phyloP scores from a whole-genome alignment of 179 eudicot species.

The Patellifolia procumbens region DNA sequence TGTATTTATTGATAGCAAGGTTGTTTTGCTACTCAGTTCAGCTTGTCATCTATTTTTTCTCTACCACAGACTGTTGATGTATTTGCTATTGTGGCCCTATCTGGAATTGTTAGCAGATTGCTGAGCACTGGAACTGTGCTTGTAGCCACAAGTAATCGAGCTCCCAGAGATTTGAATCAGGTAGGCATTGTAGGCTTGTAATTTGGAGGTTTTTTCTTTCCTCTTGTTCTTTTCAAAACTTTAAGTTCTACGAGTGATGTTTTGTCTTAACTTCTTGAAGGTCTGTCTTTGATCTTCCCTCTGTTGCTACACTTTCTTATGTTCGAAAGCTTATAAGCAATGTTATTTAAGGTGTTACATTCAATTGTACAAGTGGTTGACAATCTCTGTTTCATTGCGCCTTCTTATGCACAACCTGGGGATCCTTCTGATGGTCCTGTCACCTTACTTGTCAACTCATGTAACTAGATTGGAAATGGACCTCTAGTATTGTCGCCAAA shows the following conservation, averaged over 20 bases:
- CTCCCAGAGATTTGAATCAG: conserved; percentile 91
- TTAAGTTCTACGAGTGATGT: not conserved
- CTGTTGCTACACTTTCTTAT: not conserved
- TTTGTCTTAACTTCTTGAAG: not conserved
- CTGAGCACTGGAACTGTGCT: conserved; percentile 91
- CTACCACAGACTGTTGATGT: conserved; percentile 95
- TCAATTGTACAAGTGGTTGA: not conserved
- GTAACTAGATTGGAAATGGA: not conserved
- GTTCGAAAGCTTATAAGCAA: not conserved
- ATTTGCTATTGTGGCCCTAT: conserved; percentile 96
- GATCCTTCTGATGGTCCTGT: not conserved
- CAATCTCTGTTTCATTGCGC: not conserved
- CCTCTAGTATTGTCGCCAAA: not conserved
- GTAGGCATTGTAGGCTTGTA: conserved; percentile 34
- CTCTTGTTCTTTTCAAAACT: not conserved
- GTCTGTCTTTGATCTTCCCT: not conserved
- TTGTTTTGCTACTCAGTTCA: conserved; percentile 27
- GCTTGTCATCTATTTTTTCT: conserved; percentile 36
- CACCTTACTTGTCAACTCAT: not conserved
- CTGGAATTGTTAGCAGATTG: conserved; percentile 97
- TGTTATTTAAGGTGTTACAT: not conserved
- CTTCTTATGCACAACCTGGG: not conserved
- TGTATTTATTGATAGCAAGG: not conserved
- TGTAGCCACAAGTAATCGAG: conserved; percentile 95
- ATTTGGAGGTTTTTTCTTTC: not conserved